Evolutionary conservation across 202 grass and related monocot species (phyloP).

Genomic region (Elaeis oleifera): DNA sequence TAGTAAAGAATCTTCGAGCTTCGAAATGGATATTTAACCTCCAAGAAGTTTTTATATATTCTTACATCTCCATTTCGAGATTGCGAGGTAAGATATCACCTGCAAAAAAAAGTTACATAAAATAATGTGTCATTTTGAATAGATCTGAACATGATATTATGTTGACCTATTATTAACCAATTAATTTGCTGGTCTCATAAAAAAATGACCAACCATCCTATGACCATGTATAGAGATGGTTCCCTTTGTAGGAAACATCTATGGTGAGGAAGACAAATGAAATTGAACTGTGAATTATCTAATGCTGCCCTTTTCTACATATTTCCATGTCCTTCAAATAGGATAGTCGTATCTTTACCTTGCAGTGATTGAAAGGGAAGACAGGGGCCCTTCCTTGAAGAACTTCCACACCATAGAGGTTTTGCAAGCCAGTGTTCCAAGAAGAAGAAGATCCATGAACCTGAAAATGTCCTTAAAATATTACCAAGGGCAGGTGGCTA

Average conservation of each 20-base stretch:
- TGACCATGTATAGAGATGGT: too few species aligned
- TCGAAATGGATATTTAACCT: background rate
- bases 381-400: conserved; percentile 34
- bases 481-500: background rate
- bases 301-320: too few species aligned
- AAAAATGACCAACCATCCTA: too few species aligned
- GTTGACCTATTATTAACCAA: too few species aligned
- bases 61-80: conserved; percentile 67
- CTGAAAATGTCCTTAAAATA: conserved; percentile 22
- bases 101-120: conserved; percentile 11
- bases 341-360: conserved; percentile 38
- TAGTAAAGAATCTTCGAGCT: conserved; percentile 46
- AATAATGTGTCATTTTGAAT: too few species aligned
- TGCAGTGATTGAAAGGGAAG: conserved; percentile 54
- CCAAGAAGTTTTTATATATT: too few species aligned
- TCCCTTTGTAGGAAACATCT: too few species aligned
- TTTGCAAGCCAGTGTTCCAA: conserved; percentile 51
- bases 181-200: too few species aligned
- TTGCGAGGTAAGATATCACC: conserved; percentile 45
- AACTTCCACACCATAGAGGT: conserved; percentile 29
- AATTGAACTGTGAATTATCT: too few species aligned
- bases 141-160: too few species aligned
- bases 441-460: conserved; percentile 39
- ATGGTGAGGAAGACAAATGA: too few species aligned
- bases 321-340: too few species aligned